Evolutionary conservation across 257 asterid species (phyloP).

Genomic region (Scutellaria baicalensis): DNA sequence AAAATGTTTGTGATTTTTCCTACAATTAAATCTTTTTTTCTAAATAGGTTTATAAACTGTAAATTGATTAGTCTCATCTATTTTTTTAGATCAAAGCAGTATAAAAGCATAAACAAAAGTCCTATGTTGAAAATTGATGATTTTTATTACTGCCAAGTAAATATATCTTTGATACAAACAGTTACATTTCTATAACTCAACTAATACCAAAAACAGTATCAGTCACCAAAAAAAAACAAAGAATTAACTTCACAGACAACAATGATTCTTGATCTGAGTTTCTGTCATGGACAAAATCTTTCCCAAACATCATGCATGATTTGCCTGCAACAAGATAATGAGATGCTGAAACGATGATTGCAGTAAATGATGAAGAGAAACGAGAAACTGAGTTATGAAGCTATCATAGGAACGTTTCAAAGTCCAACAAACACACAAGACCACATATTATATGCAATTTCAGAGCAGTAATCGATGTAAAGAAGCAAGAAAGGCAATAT

Average conservation of each 20-base stretch:
- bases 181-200: not conserved
- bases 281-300: not conserved
- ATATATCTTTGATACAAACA: not conserved
- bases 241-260: not conserved
- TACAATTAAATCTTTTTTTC: too few relatives aligned
- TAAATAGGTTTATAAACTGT: too few relatives aligned
- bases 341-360: not conserved
- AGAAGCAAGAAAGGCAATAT: not conserved
- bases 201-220: not conserved
- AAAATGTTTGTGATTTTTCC: too few relatives aligned
- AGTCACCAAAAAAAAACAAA: too few relatives aligned
- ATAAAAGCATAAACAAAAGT: too few relatives aligned
- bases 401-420: not conserved
- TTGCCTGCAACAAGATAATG: constrained; percentile 24
- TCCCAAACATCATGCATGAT: constrained; percentile 20
- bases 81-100: too few relatives aligned
- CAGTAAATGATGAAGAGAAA: not conserved
- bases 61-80: too few relatives aligned
- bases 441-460: not conserved
- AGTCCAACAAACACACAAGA: not conserved
- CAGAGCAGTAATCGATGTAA: not conserved
- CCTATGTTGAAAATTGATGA: not conserved
- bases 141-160: too few relatives aligned
- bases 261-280: not conserved
- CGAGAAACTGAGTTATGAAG: not conserved